Base-by-base conservation (phyloP, 1,284 basidiomycete genomes). In the Filobasidium uniguttulatum region DNA sequence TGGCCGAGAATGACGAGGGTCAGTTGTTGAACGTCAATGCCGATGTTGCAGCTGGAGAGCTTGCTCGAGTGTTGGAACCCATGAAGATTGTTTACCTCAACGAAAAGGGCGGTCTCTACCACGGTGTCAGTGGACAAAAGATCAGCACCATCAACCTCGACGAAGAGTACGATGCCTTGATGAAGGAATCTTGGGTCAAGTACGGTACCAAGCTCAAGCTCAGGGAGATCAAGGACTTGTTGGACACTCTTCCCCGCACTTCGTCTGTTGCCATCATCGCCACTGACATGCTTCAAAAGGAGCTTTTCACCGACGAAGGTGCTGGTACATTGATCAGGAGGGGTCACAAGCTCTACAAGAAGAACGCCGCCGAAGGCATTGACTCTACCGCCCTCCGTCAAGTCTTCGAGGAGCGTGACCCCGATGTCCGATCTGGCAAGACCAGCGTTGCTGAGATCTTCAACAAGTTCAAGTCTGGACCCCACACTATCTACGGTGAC, bases 141-240 rank as follows among this genome's bases (percentile, higher is more conserved):
- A 72, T 98, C 50, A 85, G 88, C 61, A 80, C 85, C 37, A 97
- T 99, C 73, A 99, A 98, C 72, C 73, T 99, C 50, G 93, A 99
- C 67, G 93, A 98, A 77, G 93, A 99, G 73, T 98, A 96, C 71
- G 87, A 94, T 59, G 78, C 78, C 35, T 79, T 99, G 54, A 89
- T 98, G 90, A 94, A 91, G 67, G 83, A 97, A 72, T 79, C 90
- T n/a, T 99, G 94, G 93, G 93, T 99, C 72, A 96, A 96, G 71
- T 97, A 82, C 66, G 93, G 93, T 57, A 98, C 94, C 60, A 99
- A 99, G 73, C 85, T 99, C 71, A 98, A 98, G 74, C 78, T 99
- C 47, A 84, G 93, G 59, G 93, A 98, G 71, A 97, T 98, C 77
- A 99, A 99, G 73, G 93, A 98, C 67, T 81, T 99, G 41, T 80